A percentile compares a stretch with the other conserved stretches of the same genome.
These are phyloP conservation scores for Chytriomyces confervae DNA, from an alignment of 192 early-diverging fungal genomes.

Conservation along the genomic window DNA sequence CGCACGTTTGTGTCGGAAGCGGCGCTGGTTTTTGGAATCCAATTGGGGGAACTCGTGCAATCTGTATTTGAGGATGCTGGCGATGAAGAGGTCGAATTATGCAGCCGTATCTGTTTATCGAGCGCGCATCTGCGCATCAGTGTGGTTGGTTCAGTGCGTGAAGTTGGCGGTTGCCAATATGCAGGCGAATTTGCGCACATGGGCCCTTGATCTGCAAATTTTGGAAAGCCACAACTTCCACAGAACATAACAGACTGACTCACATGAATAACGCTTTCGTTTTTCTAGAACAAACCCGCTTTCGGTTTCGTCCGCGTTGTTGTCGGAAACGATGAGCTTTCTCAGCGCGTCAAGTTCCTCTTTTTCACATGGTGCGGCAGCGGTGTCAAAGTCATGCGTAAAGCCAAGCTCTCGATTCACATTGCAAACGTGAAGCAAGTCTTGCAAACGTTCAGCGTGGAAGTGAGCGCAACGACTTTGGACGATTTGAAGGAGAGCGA, in stretches of 20 bases:
- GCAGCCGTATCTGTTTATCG: too few species aligned
- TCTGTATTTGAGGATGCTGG: too few species aligned
- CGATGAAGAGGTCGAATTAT: too few species aligned
- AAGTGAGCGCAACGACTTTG: slow-evolving; percentile 65
- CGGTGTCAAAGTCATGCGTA: slow-evolving; percentile 68
- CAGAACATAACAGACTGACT: not conserved
- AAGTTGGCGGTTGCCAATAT: too few species aligned
- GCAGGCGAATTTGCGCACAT: too few species aligned
- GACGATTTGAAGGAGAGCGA: slow-evolving; percentile 70
- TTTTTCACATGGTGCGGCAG: slow-evolving; percentile 47
- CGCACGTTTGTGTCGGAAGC: too few species aligned
- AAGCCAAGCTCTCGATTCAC: slow-evolving; percentile 80
- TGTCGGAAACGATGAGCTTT: slow-evolving; percentile 66
- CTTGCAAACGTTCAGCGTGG: slow-evolving; percentile 71
- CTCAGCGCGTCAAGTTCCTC: slow-evolving; percentile 52
- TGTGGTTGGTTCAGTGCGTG: too few species aligned
- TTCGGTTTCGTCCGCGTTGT: slow-evolving; percentile 79
- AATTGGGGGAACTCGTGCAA: too few species aligned
- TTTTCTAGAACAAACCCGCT: slow-evolving; percentile 63
- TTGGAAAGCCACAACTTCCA: not conserved
- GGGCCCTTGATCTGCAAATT: too few species aligned
- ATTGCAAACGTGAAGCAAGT: slow-evolving; percentile 79
- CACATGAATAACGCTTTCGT: not conserved
- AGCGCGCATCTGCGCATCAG: too few species aligned
- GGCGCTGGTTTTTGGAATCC: too few species aligned